Base-by-base conservation (phyloP, 2,329 filamentous ascomycete species). In the Microsporum ferrugineum region DNA sequence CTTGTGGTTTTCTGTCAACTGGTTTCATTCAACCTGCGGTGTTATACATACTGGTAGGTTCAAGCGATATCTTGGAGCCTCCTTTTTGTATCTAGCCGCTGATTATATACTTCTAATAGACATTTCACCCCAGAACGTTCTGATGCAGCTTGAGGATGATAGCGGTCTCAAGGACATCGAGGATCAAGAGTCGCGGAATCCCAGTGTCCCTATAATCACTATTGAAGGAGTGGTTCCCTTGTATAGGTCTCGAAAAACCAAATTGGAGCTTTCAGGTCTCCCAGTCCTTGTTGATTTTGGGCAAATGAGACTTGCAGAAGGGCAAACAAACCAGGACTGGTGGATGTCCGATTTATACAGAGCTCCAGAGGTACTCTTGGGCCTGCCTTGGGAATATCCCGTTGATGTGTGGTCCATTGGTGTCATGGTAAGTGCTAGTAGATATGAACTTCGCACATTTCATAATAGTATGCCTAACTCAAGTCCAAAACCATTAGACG, bases 401-500 rank as follows among this genome's bases (percentile, higher is more conserved):
- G 38, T 41, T 10, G 38, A 41, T 10, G 34, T 36, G 34, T 36
- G 34, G 17, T 17, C 34, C 10, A 36, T 36, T 10, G 34, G 34
- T 36, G 34, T 5, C 5, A 36, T 36, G 34, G 34, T 36, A 10
- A 36, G 34, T 36, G 1, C 34, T 10, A 36, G 34, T 36, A 5
- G 17, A 17, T 17, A 17, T 17, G 17, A 17, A 17, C 17, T 17
- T 17, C 1, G 17, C 17, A 17, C 17, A 17, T 17, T 17, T 17
- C 17, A 17, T 17, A 17, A 17, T 17, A 17, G 17, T 17, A 17
- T 17, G 17, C 17, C 17, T 17, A 17, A 17, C 17, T 17, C 17
- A 17, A 17, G 17, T 17, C 17, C 17, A 17, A 17, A 17, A 17
- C 5, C 36, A 57, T 34, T 61, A 70, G 68, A 66, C 66, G 23